Conservation (phyloP, 345 rosid species). For the Dovyalis caffra region DNA sequence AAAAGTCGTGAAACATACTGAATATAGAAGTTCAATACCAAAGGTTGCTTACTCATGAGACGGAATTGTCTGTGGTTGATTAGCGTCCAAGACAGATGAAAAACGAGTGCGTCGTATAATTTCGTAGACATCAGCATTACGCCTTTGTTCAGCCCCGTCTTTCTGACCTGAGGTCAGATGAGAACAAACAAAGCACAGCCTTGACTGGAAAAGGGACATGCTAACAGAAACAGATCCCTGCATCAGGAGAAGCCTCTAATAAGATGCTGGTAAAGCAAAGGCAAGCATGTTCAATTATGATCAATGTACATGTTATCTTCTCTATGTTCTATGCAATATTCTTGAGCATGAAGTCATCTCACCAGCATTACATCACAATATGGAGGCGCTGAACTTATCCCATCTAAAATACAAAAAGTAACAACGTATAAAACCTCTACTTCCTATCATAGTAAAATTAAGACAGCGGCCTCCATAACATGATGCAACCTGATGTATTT, state of each 20-base stretch:
- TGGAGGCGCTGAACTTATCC: slow-evolving; percentile 13
- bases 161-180: slow-evolving; percentile 98
- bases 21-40: slow-evolving; percentile 1
- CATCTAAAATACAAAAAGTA: slow-evolving; percentile 6
- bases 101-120: slow-evolving; percentile 76
- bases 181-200: slow-evolving; percentile 94
- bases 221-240: slow-evolving; percentile 99
- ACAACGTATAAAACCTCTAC: not conserved
- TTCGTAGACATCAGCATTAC: slow-evolving; percentile 87
- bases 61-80: slow-evolving; percentile 79
- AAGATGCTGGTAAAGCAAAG: slow-evolving; percentile 16
- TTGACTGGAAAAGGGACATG: slow-evolving; percentile 88
- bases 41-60: slow-evolving; percentile 77
- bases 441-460: not conserved
- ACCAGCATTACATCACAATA: slow-evolving; percentile 3
- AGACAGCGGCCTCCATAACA: slow-evolving; percentile 1
- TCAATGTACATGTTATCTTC: slow-evolving; percentile 5
- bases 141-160: slow-evolving; percentile 83
- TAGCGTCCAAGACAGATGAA: slow-evolving; percentile 60
- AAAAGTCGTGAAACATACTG: not conserved
- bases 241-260: slow-evolving; percentile 28
- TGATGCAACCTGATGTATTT: not conserved
- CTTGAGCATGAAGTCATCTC: not conserved
- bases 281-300: slow-evolving; percentile 1
- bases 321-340: not conserved